Evolutionary conservation across 2,329 filamentous ascomycete genomes (phyloP).

Genomic region (Microdochium trichocladiopsis): DNA sequence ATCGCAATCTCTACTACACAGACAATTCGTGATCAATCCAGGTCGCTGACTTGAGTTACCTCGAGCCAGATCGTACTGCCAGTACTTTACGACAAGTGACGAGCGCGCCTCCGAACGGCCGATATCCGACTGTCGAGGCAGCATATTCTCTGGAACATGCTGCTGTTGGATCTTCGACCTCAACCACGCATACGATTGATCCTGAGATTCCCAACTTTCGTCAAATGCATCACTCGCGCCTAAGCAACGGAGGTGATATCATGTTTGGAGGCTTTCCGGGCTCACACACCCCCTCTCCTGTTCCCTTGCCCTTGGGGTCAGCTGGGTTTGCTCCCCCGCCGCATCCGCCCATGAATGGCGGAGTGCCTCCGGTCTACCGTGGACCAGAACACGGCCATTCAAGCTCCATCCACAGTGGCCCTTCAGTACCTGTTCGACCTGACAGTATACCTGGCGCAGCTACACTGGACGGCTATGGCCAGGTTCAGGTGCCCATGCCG

Average conservation of each 20-base stretch:
- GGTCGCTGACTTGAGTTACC: too few species aligned
- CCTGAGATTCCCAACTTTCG: slow-evolving; percentile 1
- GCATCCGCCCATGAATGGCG: slow-evolving; percentile 5
- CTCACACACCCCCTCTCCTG: slow-evolving; percentile 53
- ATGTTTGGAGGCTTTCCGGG: slow-evolving; percentile 48
- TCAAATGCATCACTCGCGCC: slow-evolving; percentile 41
- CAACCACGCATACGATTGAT: slow-evolving; percentile 5
- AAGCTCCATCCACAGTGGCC: slow-evolving; percentile 17
- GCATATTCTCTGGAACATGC: too few species aligned
- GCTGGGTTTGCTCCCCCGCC: slow-evolving; percentile 30
- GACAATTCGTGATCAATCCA: too few species aligned
- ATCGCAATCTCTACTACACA: too few species aligned
- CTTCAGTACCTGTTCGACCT: slow-evolving; percentile 15
- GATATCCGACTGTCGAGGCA: too few species aligned
- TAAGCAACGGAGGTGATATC: slow-evolving; percentile 44
- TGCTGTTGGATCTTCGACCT: too few species aligned
- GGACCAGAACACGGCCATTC: slow-evolving; percentile 15
- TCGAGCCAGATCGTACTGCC: too few species aligned
- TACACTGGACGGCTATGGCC: slow-evolving; percentile 16
- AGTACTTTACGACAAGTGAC: too few species aligned
- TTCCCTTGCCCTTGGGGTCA: slow-evolving; percentile 27
- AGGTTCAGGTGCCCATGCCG: slow-evolving; percentile 10
- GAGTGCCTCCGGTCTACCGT: slow-evolving; percentile 5
- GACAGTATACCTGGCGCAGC: slow-evolving; percentile 14
- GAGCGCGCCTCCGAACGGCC: too few species aligned